Conservation (phyloP, 2,329 filamentous ascomycete species). For the Camptophora hylomeconis region DNA sequence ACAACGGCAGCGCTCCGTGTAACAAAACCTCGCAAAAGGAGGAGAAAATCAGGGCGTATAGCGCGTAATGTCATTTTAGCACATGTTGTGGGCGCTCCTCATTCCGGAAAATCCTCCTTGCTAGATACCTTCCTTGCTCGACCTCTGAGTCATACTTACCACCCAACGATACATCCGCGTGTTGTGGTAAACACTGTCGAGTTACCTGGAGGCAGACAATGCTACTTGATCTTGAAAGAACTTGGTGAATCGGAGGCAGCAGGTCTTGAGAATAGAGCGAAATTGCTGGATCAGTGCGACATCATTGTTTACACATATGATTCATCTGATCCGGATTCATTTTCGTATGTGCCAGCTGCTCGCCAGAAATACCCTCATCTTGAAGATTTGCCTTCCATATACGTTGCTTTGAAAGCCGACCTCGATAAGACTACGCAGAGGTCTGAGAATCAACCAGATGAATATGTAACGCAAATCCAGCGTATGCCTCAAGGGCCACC, state of each 20-base stretch:
- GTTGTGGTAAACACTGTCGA: slow-evolving; percentile 94
- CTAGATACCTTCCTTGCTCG: slow-evolving; percentile 84
- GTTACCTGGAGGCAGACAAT: slow-evolving; percentile 88
- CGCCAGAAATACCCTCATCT: slow-evolving; percentile 69
- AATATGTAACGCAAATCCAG: slow-evolving; percentile 71
- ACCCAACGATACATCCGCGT: slow-evolving; percentile 87
- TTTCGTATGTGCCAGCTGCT: slow-evolving; percentile 76
- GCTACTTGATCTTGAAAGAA: slow-evolving; percentile 90
- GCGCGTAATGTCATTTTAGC: slow-evolving; percentile 91
- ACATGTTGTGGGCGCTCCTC: slow-evolving; percentile 75
- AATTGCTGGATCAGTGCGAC: slow-evolving; percentile 76
- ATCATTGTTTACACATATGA: slow-evolving; percentile 93
- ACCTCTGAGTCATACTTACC: slow-evolving; percentile 71
- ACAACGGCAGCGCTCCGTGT: slow-evolving; percentile 79
- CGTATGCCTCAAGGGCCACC: slow-evolving; percentile 61
- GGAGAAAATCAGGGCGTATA: slow-evolving; percentile 68
- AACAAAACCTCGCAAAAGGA: slow-evolving; percentile 79
- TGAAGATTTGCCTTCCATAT: slow-evolving; percentile 80
- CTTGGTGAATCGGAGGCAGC: slow-evolving; percentile 80
- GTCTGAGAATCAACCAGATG: slow-evolving; percentile 78
- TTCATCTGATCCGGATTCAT: slow-evolving; percentile 91
- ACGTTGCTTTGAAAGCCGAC: slow-evolving; percentile 88
- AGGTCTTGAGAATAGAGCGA: slow-evolving; percentile 80
- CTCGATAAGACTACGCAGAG: slow-evolving; percentile 94
- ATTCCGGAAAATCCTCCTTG: slow-evolving; percentile 81